Percentiles rank a stretch among this genome's conserved stretches.
Conservation (phyloP, 139 green algal genomes). For the Coelastrella sp. region DNA sequence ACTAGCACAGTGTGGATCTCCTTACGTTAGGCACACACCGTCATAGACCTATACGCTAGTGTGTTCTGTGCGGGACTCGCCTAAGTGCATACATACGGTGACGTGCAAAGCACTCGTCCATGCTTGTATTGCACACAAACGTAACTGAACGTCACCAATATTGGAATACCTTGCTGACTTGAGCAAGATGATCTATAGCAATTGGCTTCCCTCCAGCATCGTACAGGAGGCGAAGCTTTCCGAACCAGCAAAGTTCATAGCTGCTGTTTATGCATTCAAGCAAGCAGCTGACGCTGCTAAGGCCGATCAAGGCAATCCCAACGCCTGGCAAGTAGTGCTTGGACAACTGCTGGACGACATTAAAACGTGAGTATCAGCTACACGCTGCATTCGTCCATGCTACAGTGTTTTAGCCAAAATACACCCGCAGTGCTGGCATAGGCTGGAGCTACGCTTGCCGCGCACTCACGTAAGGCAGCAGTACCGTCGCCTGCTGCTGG, state of each 20-base stretch:
- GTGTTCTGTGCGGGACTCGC: too few species aligned
- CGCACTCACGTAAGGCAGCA: conserved; percentile 5
- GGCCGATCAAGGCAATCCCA: conserved; percentile 21
- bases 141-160: too few species aligned
- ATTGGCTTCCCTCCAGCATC: conserved; percentile 48
- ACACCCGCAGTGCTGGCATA: too few species aligned
- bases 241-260: conserved; percentile 63
- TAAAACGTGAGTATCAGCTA: conserved; percentile 54
- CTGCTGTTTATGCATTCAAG: conserved; percentile 43
- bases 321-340: conserved; percentile 35
- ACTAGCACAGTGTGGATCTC: too few species aligned
- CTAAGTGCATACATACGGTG: too few species aligned
- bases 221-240: conserved; percentile 16
- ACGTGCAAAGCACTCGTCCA: too few species aligned
- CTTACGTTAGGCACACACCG: too few species aligned
- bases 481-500: not conserved
- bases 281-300: not conserved
- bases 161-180: too few species aligned
- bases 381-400: not conserved
- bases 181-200: conserved; percentile 29
- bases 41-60: too few species aligned
- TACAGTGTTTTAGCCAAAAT: too few species aligned
- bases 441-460: too few species aligned
- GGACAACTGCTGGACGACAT: conserved; percentile 54
- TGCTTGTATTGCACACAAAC: too few species aligned